These are phyloP conservation scores for Phaeophleospora eucalypticola DNA, from an alignment of 2,329 filamentous ascomycete species.

Conservation along the genomic window DNA sequence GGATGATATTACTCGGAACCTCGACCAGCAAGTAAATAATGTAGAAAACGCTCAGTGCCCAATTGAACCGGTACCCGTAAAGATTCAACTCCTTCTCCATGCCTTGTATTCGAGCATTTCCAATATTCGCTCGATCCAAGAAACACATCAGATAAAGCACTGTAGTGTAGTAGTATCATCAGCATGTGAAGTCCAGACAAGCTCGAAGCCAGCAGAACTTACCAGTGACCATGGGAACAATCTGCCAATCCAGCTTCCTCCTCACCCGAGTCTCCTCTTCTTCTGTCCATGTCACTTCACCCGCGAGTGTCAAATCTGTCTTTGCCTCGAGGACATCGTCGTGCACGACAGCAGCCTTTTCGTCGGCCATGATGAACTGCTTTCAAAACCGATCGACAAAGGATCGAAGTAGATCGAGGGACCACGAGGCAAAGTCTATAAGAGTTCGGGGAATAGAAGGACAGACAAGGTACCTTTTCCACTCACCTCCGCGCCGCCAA, in stretches of 20 bases:
- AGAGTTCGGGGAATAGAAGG: no score
- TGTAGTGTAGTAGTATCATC: constrained; percentile 26
- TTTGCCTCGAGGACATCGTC: constrained; percentile 5
- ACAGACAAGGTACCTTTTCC: not conserved
- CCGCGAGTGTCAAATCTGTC: constrained; percentile 3
- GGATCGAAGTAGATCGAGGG: no score
- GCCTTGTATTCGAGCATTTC: constrained; percentile 25
- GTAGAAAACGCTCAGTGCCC: constrained; percentile 38
- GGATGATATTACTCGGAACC: no score
- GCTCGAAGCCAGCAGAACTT: not conserved
- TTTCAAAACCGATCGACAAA: not conserved
- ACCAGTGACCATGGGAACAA: constrained; percentile 53
- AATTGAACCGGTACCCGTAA: constrained; percentile 38
- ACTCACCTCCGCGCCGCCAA: not conserved
- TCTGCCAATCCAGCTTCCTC: constrained; percentile 51
- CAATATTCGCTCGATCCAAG: constrained; percentile 33
- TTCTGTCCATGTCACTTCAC: constrained; percentile 16
- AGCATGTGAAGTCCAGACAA: not conserved
- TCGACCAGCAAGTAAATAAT: constrained; percentile 34
- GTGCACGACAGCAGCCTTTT: constrained; percentile 6
- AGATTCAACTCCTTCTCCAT: constrained; percentile 44
- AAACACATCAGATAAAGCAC: constrained; percentile 56
- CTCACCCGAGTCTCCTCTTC: constrained; percentile 45
- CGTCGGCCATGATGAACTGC: constrained; percentile 10
- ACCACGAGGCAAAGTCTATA: no score